Conservation (phyloP, 495 filamentous ascomycete species). For the Cudoniella acicularis region DNA sequence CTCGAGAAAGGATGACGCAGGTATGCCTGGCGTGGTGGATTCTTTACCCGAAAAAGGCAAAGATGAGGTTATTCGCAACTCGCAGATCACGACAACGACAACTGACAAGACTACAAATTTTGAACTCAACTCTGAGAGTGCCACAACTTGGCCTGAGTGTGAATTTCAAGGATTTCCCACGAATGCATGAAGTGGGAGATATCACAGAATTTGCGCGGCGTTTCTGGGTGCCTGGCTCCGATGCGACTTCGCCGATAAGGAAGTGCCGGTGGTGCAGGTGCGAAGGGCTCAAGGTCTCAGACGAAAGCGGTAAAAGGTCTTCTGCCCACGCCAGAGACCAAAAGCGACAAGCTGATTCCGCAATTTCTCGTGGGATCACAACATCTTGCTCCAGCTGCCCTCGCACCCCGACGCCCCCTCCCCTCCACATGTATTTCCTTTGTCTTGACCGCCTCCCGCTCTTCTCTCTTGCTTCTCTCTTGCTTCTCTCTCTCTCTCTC, state of each 20-base stretch:
- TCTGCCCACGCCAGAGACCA: not conserved
- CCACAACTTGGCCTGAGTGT: not conserved
- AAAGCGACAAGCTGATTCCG: not conserved
- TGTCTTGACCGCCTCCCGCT: not conserved
- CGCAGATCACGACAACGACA: slow-evolving; percentile 7
- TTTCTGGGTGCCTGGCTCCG: not conserved
- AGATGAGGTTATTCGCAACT: slow-evolving; percentile 15
- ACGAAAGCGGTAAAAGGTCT: not conserved
- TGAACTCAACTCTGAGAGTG: slow-evolving; percentile 17
- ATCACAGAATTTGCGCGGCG: not conserved
- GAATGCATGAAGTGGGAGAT: not conserved
- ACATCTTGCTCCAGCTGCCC: not conserved
- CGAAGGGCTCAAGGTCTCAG: not conserved
- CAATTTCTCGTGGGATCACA: not conserved
- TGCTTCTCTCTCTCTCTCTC: not conserved
- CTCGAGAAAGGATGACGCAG: not conserved
- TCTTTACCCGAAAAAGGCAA: slow-evolving; percentile 15
- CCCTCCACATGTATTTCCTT: not conserved
- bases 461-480: not conserved
- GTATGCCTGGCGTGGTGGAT: slow-evolving; percentile 21
- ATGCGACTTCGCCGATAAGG: no score
- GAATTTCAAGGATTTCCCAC: not conserved
- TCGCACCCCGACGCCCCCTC: not conserved
- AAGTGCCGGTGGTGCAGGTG: not conserved
- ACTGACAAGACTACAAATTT: slow-evolving; percentile 21